phyloP scores from a whole-genome alignment of 2,329 filamentous ascomycete species.

The Exserohilum turcica region DNA sequence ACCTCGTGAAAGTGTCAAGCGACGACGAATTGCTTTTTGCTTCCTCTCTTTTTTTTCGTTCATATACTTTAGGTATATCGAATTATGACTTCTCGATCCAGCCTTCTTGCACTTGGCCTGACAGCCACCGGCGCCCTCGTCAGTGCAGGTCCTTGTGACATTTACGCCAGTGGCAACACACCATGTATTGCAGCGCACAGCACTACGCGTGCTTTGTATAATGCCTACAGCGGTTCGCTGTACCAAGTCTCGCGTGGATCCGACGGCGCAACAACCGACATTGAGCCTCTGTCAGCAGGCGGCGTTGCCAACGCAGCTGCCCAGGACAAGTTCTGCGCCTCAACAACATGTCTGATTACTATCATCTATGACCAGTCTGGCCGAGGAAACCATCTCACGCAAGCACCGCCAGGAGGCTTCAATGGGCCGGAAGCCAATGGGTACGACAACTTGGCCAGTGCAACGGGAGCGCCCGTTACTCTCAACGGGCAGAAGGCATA shows the following conservation, averaged over 20 bases:
- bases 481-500: slow-evolving; percentile 67
- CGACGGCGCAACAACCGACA: slow-evolving; percentile 55
- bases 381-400: slow-evolving; percentile 65
- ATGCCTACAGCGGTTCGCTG: slow-evolving; percentile 57
- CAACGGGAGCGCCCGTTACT: slow-evolving; percentile 65
- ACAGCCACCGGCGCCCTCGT: slow-evolving; percentile 15
- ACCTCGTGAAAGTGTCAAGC: background rate
- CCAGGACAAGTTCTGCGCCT: slow-evolving; percentile 66
- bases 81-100: slow-evolving; percentile 15
- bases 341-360: slow-evolving; percentile 67
- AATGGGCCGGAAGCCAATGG: slow-evolving; percentile 61
- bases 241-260: slow-evolving; percentile 66
- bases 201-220: slow-evolving; percentile 68
- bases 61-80: background rate
- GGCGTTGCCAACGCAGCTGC: slow-evolving; percentile 65
- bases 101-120: slow-evolving; percentile 17
- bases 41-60: background rate
- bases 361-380: slow-evolving; percentile 71
- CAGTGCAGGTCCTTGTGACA: slow-evolving; percentile 64
- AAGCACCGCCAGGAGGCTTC: slow-evolving; percentile 64
- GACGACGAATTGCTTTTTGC: background rate
- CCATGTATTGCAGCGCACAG: slow-evolving; percentile 69
- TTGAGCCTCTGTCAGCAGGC: slow-evolving; percentile 61
- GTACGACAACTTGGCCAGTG: slow-evolving; percentile 64
- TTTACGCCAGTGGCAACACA: slow-evolving; percentile 63